Conservation (phyloP, 495 filamentous ascomycete species). For the Aspergillus bertholletiae region DNA sequence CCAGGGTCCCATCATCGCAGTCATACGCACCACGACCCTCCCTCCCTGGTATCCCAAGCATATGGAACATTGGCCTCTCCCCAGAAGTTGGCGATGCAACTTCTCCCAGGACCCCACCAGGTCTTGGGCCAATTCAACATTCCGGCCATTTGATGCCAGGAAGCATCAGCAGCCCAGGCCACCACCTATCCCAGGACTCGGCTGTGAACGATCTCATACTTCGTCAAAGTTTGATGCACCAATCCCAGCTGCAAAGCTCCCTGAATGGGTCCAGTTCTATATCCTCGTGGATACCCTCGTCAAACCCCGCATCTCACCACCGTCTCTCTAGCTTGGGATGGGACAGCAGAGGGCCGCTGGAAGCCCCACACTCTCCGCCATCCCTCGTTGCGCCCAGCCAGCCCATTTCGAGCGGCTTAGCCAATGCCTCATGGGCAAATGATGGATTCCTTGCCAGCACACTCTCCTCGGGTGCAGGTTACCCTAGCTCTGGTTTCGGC, state of each 20-base stretch:
- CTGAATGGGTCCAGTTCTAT: slow-evolving; percentile 20
- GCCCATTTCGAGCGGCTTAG: slow-evolving; percentile 26
- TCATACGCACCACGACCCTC: slow-evolving; percentile 33
- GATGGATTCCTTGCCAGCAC: slow-evolving; percentile 42
- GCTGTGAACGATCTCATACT: slow-evolving; percentile 27
- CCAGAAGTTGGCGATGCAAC: slow-evolving; percentile 25
- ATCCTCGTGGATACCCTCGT: slow-evolving; percentile 25
- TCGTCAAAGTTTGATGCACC: slow-evolving; percentile 26
- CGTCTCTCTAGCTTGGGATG: slow-evolving; percentile 20
- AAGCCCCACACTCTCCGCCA: slow-evolving; percentile 14
- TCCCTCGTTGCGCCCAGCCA: slow-evolving; percentile 27
- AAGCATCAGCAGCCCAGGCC: slow-evolving; percentile 15
- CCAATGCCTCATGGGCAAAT: slow-evolving; percentile 37
- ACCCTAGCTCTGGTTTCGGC: slow-evolving; percentile 23
- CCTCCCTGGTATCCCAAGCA: slow-evolving; percentile 41
- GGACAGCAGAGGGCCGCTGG: slow-evolving; percentile 23
- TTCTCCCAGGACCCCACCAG: slow-evolving; percentile 34
- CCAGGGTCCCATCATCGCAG: slow-evolving; percentile 25
- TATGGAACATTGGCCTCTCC: slow-evolving; percentile 43
- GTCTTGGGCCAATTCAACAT: slow-evolving; percentile 27
- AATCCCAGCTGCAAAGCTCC: slow-evolving; percentile 23
- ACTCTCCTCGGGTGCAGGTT: slow-evolving; percentile 22
- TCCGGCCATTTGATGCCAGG: slow-evolving; percentile 13
- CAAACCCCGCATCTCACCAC: slow-evolving; percentile 18
- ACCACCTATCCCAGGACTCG: slow-evolving; percentile 25